Conservation (phyloP, 306 rosid species). For the Cicer chorassanicum region DNA sequence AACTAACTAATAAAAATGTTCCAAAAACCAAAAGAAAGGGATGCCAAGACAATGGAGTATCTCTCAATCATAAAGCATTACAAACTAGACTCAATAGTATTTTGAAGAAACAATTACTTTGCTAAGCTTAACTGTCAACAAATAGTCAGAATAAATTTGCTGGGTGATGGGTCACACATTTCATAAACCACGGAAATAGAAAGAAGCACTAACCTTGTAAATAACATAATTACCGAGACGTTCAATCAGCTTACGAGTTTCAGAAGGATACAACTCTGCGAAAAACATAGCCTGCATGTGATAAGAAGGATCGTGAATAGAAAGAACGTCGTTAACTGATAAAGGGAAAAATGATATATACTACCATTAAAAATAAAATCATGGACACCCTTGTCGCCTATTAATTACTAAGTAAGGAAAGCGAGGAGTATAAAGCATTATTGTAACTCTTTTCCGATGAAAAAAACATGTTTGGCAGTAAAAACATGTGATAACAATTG, state of each 20-base stretch:
- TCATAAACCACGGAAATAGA: not conserved
- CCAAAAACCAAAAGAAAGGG: slow-evolving; percentile 3
- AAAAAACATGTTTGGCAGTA: slow-evolving; percentile 22
- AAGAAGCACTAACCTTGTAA: slow-evolving; percentile 76
- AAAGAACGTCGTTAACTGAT: slow-evolving; percentile 16
- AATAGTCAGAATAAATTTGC: slow-evolving; percentile 30
- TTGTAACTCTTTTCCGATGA: slow-evolving; percentile 6
- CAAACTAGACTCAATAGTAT: slow-evolving; percentile 4
- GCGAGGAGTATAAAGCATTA: not conserved
- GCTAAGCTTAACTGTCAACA: not conserved
- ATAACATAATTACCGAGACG: slow-evolving; percentile 87
- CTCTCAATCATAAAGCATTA: slow-evolving; percentile 1
- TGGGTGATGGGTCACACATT: not conserved
- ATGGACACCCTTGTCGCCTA: slow-evolving; percentile 13
- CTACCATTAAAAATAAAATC: slow-evolving; percentile 5
- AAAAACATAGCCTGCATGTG: slow-evolving; percentile 83
- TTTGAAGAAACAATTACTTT: slow-evolving; percentile 13
- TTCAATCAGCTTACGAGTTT: slow-evolving; percentile 78
- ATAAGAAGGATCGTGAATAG: slow-evolving; percentile 39
- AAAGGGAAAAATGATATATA: not conserved
- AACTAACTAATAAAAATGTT: slow-evolving; percentile 22
- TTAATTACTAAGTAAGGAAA: slow-evolving; percentile 5
- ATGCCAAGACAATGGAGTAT: slow-evolving; percentile 24
- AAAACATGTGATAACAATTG: slow-evolving; percentile 22
- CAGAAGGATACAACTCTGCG: slow-evolving; percentile 78